phyloP scores from a whole-genome alignment of 768 basidiomycete species.

The Boletus rufocinnamomeus region DNA sequence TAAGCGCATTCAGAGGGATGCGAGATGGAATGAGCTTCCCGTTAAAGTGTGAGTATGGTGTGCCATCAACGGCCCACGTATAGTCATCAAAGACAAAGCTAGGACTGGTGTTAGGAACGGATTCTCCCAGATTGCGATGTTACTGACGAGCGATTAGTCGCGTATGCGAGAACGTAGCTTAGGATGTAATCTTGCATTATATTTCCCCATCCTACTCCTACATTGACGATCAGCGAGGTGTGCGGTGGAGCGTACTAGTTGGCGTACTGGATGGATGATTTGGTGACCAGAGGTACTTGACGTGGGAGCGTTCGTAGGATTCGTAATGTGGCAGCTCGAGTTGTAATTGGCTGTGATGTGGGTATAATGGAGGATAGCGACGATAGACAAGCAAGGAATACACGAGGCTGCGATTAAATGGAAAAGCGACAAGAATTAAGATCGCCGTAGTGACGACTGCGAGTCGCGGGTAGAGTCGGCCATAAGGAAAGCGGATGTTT shows the following conservation, averaged over 20 bases:
- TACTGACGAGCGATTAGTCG: conserved; percentile 5
- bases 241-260: not conserved
- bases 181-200: conserved; percentile 2
- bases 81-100: conserved; percentile 3
- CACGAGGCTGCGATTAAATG: not conserved
- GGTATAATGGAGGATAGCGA: conserved; percentile 2
- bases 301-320: not conserved
- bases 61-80: not conserved
- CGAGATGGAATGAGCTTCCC: conserved; percentile 4
- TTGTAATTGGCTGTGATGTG: not conserved
- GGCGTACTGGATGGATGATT: conserved; percentile 1
- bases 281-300: not conserved
- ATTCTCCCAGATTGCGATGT: not conserved
- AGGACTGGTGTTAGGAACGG: not conserved
- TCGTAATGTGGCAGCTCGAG: not conserved
- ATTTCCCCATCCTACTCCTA: conserved; percentile 3
- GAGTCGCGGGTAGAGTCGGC: not conserved
- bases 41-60: not conserved
- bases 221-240: not conserved
- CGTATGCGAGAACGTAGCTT: not conserved
- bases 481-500: not conserved
- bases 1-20: not conserved
- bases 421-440: not conserved
- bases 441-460: not conserved
- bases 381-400: not conserved